These are phyloP conservation scores for Amanita thiersii DNA, from an alignment of 768 basidiomycete species.

Conservation along the genomic window DNA sequence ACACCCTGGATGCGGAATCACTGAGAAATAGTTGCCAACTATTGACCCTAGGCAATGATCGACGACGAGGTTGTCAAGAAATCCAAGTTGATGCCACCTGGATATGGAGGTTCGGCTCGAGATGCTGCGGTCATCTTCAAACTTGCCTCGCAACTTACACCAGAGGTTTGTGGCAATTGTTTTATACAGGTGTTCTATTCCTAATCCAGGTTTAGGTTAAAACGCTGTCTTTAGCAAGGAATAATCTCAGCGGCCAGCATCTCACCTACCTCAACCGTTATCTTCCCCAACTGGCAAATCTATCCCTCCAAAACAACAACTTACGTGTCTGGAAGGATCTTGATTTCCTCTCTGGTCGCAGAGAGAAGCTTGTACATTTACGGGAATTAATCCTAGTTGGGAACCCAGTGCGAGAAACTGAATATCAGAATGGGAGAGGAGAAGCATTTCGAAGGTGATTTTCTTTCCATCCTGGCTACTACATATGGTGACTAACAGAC, in stretches of 20 bases:
- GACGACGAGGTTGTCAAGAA: constrained; percentile 73
- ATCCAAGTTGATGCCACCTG: constrained; percentile 64
- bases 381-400: constrained; percentile 69
- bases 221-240: constrained; percentile 81
- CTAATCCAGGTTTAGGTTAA: constrained; percentile 40
- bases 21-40: constrained; percentile 6
- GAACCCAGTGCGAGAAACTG: constrained; percentile 65
- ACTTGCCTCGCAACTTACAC: constrained; percentile 69
- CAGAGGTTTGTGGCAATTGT: constrained; percentile 40
- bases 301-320: constrained; percentile 75
- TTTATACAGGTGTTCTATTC: constrained; percentile 1
- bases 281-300: constrained; percentile 71
- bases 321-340: constrained; percentile 65
- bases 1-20: constrained; percentile 8
- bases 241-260: constrained; percentile 50
- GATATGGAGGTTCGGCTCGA: constrained; percentile 50
- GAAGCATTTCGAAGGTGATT: constrained; percentile 66
- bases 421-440: constrained; percentile 44
- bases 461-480: neutral
- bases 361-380: constrained; percentile 51
- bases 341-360: constrained; percentile 50
- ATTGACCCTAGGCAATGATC: constrained; percentile 51
- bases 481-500: neutral
- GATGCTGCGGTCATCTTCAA: constrained; percentile 87
- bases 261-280: constrained; percentile 60